phyloP scores from a whole-genome alignment of 768 basidiomycete species.

The Hysterangium stoloniferum region DNA sequence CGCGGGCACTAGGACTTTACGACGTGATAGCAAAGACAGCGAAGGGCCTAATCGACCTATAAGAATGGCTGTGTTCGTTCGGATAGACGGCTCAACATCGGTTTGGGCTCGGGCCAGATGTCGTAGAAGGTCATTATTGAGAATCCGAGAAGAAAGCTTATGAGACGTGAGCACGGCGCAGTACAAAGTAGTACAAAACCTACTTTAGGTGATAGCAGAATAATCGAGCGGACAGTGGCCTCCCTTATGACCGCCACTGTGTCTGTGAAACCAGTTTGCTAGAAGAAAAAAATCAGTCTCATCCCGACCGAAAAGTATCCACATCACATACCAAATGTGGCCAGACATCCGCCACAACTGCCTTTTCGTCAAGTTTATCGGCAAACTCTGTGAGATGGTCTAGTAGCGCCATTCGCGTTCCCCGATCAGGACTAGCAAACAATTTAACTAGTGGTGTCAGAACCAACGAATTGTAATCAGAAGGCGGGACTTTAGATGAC shows the following conservation, averaged over 20 bases:
- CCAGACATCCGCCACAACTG: constrained; percentile 83
- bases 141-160: constrained; percentile 69
- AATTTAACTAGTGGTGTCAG: constrained; percentile 76
- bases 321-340: constrained; percentile 83
- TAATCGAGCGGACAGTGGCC: constrained; percentile 85
- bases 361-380: constrained; percentile 81
- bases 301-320: not conserved
- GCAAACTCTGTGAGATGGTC: constrained; percentile 79
- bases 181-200: not conserved
- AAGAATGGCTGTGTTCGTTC: constrained; percentile 96
- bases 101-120: constrained; percentile 88
- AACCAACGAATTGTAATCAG: constrained; percentile 63
- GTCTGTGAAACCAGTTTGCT: constrained; percentile 96
- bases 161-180: constrained; percentile 4
- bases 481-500: constrained; percentile 58
- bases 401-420: constrained; percentile 87
- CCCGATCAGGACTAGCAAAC: constrained; percentile 85
- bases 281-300: not conserved
- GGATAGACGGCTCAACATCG: constrained; percentile 89
- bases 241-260: constrained; percentile 92
- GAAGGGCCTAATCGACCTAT: constrained; percentile 85
- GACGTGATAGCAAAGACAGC: constrained; percentile 81
- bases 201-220: constrained; percentile 79
- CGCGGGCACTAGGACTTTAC: constrained; percentile 95
- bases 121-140: constrained; percentile 95